phyloP scores from a whole-genome alignment of 306 rosid genomes.

The Psophocarpus tetragonolobus region DNA sequence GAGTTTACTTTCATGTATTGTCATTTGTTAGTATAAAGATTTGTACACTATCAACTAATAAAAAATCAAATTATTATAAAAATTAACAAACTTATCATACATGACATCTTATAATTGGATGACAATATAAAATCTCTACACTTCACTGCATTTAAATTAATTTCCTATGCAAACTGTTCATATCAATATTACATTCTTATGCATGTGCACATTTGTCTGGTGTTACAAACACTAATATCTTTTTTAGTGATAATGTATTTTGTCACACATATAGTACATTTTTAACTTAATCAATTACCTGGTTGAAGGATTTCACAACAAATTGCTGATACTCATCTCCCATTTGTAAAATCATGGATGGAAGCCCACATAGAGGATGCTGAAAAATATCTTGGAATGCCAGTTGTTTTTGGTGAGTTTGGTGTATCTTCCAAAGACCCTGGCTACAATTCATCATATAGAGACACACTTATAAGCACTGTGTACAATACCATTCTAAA shows the following conservation, averaged over 20 bases:
- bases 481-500: slow-evolving; percentile 61
- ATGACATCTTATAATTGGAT: neutral
- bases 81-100: neutral
- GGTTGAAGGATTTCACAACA: slow-evolving; percentile 54
- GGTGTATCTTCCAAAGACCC: slow-evolving; percentile 84
- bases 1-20: neutral
- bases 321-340: slow-evolving; percentile 66
- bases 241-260: neutral
- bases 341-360: slow-evolving; percentile 85
- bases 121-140: neutral
- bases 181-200: neutral
- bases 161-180: neutral
- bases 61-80: neutral
- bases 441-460: slow-evolving; percentile 71
- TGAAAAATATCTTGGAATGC: slow-evolving; percentile 82
- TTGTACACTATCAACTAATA: neutral
- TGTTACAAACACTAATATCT: neutral
- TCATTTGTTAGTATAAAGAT: neutral
- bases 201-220: neutral
- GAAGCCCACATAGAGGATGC: slow-evolving; percentile 93
- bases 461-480: slow-evolving; percentile 55
- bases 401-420: slow-evolving; percentile 77
- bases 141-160: neutral
- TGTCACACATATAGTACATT: neutral
- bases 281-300: slow-evolving; percentile 24